Percentiles rank a stretch among this genome's conserved stretches.
Evolutionary conservation across 2,329 filamentous ascomycete species (phyloP).

Genomic region (Calonectria honghensis): DNA sequence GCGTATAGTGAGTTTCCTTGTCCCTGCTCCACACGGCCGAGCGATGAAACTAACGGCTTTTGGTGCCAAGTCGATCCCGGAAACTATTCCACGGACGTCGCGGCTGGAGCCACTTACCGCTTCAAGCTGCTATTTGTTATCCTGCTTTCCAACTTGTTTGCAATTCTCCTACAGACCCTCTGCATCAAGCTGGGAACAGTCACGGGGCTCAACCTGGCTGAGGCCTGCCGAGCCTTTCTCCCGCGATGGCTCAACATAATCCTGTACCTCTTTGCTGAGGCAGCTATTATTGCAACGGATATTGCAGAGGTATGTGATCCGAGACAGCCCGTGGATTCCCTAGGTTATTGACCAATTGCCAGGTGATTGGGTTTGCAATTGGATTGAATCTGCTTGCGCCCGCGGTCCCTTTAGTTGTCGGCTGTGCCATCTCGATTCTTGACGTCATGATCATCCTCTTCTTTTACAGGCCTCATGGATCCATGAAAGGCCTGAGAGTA

Average conservation of each 20-base stretch:
- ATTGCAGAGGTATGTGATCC: slow-evolving; percentile 72
- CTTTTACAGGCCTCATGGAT: slow-evolving; percentile 77
- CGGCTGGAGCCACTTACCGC: slow-evolving; percentile 79
- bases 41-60: slow-evolving; percentile 26
- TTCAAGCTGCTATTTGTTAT: slow-evolving; percentile 82
- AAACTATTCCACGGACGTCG: slow-evolving; percentile 83
- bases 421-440: slow-evolving; percentile 80
- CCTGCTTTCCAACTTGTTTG: slow-evolving; percentile 81
- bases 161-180: slow-evolving; percentile 81
- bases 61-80: slow-evolving; percentile 71
- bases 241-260: slow-evolving; percentile 79
- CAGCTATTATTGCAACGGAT: slow-evolving; percentile 82
- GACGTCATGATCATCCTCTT: slow-evolving; percentile 81
- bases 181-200: slow-evolving; percentile 82
- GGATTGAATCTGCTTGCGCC: slow-evolving; percentile 80
- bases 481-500: slow-evolving; percentile 75
- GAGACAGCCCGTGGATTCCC: background rate
- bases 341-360: background rate
- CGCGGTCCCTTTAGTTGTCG: slow-evolving; percentile 78
- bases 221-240: slow-evolving; percentile 79
- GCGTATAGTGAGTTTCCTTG: slow-evolving; percentile 71
- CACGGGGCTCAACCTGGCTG: slow-evolving; percentile 79
- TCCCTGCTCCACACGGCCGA: background rate
- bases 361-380: slow-evolving; percentile 82
- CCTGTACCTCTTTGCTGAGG: slow-evolving; percentile 78